Percentiles rank a stretch among this genome's conserved stretches.
Evolutionary conservation across 805 yeast genomes (phyloP).

Genomic region (Nakazawaea wickerhamii): DNA sequence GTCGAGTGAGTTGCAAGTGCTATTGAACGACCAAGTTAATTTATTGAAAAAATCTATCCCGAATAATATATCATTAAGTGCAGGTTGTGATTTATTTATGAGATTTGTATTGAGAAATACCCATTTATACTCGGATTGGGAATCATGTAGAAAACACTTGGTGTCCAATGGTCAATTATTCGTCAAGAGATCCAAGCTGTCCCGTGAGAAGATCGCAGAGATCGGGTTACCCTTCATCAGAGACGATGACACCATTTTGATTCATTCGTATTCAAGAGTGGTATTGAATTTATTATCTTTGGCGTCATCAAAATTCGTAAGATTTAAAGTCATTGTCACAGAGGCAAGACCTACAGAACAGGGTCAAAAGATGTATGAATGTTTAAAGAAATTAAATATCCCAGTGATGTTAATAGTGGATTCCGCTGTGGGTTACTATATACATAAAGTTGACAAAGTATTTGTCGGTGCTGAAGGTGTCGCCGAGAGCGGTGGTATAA

Average conservation of each 20-base stretch:
- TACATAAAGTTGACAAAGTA: constrained; percentile 87
- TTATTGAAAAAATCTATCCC: constrained; percentile 74
- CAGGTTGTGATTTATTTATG: constrained; percentile 96
- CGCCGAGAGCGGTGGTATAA: constrained; percentile 97
- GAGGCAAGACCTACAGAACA: constrained; percentile 85
- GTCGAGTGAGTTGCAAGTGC: constrained; percentile 83
- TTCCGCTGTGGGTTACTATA: constrained; percentile 87
- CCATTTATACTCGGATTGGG: constrained; percentile 90
- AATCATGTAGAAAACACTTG: constrained; percentile 78
- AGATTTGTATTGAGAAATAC: constrained; percentile 87
- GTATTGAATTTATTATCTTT: constrained; percentile 68
- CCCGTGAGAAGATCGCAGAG: constrained; percentile 82
- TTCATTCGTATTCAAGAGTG: constrained; percentile 90
- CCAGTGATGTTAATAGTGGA: constrained; percentile 89
- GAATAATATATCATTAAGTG: constrained; percentile 88
- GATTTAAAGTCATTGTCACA: constrained; percentile 88
- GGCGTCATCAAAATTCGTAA: constrained; percentile 71
- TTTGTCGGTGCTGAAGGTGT: constrained; percentile 99
- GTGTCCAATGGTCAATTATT: constrained; percentile 93
- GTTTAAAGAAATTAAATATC: constrained; percentile 63
- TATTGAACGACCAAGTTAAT: constrained; percentile 71
- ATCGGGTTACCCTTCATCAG: constrained; percentile 84
- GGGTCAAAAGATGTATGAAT: constrained; percentile 66
- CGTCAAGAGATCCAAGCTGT: constrained; percentile 84
- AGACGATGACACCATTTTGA: constrained; percentile 86